These are phyloP conservation scores for Plasmodium cynomolgi DNA, from an alignment of 169 alveolate genomes.

Conservation along the genomic window DNA sequence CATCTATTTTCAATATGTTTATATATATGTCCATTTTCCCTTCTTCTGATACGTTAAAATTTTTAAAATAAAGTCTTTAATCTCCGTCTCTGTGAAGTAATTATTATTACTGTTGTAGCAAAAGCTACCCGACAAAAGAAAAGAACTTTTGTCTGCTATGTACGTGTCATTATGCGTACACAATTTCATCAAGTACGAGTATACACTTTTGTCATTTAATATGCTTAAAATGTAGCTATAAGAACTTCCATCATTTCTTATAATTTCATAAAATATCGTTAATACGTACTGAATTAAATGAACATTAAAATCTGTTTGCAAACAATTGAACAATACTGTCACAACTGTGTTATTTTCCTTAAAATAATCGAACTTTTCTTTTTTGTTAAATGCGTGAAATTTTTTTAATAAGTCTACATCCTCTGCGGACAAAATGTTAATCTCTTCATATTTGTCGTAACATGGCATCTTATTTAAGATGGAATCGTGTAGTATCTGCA, in stretches of 20 bases:
- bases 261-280: constrained; percentile 74
- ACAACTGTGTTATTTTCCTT: constrained; percentile 56
- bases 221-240: constrained; percentile 65
- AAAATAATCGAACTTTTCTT: constrained; percentile 69
- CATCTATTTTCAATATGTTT: constrained; percentile 74
- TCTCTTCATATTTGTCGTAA: constrained; percentile 74
- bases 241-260: constrained; percentile 78
- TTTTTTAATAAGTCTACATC: constrained; percentile 76
- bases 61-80: constrained; percentile 74
- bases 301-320: constrained; percentile 64
- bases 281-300: constrained; percentile 75
- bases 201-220: constrained; percentile 38
- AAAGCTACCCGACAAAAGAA: constrained; percentile 72
- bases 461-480: constrained; percentile 75
- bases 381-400: constrained; percentile 71
- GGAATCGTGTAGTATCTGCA: constrained; percentile 73
- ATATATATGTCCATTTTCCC: constrained; percentile 75
- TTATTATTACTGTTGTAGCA: constrained; percentile 70
- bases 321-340: constrained; percentile 53
- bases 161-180: constrained; percentile 74
- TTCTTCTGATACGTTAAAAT: constrained; percentile 75
- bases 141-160: constrained; percentile 74
- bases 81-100: constrained; percentile 67
- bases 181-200: constrained; percentile 55
- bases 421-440: constrained; percentile 62